Base-by-base conservation (phyloP, 2,329 filamentous ascomycete genomes). In the Clonostachys byssicola region DNA sequence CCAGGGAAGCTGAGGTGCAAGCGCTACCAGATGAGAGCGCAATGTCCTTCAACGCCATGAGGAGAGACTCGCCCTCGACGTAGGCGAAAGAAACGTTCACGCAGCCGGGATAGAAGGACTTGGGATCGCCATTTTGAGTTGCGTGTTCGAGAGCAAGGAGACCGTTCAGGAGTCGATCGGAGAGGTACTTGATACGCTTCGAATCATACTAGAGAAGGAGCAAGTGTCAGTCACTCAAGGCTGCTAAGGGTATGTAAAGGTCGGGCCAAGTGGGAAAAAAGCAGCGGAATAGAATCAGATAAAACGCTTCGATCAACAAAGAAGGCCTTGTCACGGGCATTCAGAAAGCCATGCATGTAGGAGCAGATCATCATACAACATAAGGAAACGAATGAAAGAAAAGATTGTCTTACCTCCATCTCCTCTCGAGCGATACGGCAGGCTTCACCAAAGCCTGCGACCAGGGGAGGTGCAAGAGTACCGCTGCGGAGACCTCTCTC, bases 11-110 rank as follows among this genome's bases (percentile, higher is more conserved):
- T 5, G 92, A 97, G 3, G 94, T 99, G 71, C 94, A 99, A 6
- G 94, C 94, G 61, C 91, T 96, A 48, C 94, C 94, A 0, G 94
- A 99, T 7, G 92, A 97, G 35, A 99, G 75, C 0, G 94, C 94
- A 67, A 99, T 96, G 57, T 99, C 94, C 71, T 99, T 99, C 42
- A 99, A 74, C 0, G 94, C 94, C 94, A 99, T 99, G 53, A 99
- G 79, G 2, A 99, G 85, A 3, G 94, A 97, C 70, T 99, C 94
- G 56, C 94, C 94, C 70, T 99, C 94, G 5, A 99, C 91, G 60
- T 99, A 99, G 34, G 94, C 92, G 62, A 99, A 99, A 0, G 94
- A 99, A 12, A 99, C 88, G 66, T 99, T 99, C 51, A 99, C 92
- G 59, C 94, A 99, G 52, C 94, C 94, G 3, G 94, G 91, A 65